phyloP scores from a whole-genome alignment of 768 basidiomycete species.

The Mycena rebaudengoi region DNA sequence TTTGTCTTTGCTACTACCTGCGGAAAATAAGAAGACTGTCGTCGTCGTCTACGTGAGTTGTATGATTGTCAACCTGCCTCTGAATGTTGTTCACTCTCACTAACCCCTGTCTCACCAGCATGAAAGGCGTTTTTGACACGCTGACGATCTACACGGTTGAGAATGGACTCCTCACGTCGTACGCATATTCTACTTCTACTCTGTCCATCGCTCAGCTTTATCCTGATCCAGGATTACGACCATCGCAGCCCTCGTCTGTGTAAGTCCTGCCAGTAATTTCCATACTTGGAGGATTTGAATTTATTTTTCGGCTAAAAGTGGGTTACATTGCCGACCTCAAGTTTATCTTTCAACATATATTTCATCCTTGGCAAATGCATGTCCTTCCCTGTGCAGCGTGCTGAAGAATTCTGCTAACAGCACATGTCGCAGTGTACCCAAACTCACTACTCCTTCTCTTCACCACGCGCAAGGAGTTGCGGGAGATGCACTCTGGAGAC shows the following conservation, averaged over 20 bases:
- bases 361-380: background rate
- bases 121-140: background rate
- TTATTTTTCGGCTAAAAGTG: background rate
- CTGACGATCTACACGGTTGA: no score
- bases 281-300: background rate
- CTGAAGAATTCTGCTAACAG: background rate
- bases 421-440: background rate
- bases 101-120: no score
- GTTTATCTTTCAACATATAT: background rate
- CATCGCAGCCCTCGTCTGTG: background rate
- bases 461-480: conserved; percentile 5
- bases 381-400: background rate
- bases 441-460: background rate
- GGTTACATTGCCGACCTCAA: background rate
- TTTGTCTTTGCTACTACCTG: background rate
- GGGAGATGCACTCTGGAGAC: conserved; percentile 5
- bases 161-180: background rate
- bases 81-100: background rate
- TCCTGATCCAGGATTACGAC: background rate
- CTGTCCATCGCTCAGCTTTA: background rate
- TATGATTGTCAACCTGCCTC: background rate
- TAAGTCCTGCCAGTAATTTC: background rate
- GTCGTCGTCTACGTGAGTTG: background rate
- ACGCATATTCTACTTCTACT: background rate
- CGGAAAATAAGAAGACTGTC: background rate